Conservation (phyloP, 371 early-diverging fungal species). For the Chytridiales sp. region DNA sequence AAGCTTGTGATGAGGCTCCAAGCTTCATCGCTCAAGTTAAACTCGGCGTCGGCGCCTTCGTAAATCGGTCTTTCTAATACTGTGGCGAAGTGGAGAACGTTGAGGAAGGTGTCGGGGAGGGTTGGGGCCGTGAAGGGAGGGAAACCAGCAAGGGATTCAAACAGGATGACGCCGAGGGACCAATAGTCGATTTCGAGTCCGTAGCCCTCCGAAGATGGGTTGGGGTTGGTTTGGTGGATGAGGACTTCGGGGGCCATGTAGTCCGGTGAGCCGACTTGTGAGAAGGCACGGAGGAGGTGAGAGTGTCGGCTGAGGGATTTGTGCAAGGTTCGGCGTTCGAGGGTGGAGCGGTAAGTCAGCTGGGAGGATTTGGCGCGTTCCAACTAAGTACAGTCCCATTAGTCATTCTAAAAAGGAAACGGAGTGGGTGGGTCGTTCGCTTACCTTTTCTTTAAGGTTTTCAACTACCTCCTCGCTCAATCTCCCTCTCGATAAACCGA, state of each 20-base stretch:
- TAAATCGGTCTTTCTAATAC: slow-evolving; percentile 72
- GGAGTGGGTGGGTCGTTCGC: neutral
- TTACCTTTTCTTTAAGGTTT: slow-evolving; percentile 54
- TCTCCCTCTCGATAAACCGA: slow-evolving; percentile 83
- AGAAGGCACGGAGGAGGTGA: slow-evolving; percentile 54
- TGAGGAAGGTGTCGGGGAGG: slow-evolving; percentile 77
- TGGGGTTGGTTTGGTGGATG: slow-evolving; percentile 39
- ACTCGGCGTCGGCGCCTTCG: slow-evolving; percentile 67
- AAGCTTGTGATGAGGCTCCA: slow-evolving; percentile 71
- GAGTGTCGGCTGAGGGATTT: slow-evolving; percentile 31
- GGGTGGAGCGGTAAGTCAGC: slow-evolving; percentile 42
- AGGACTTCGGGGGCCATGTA: slow-evolving; percentile 80
- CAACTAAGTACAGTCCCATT: slow-evolving; percentile 35
- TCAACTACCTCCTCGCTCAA: slow-evolving; percentile 62
- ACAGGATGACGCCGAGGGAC: slow-evolving; percentile 88
- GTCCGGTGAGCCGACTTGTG: slow-evolving; percentile 80
- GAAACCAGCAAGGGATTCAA: slow-evolving; percentile 76
- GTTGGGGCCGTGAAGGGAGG: slow-evolving; percentile 78
- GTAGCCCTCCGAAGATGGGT: slow-evolving; percentile 58
- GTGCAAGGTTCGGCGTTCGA: slow-evolving; percentile 56
- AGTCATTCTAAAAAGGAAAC: neutral
- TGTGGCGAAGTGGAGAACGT: slow-evolving; percentile 76
- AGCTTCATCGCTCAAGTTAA: slow-evolving; percentile 68
- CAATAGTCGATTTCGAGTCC: slow-evolving; percentile 82
- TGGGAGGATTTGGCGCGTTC: slow-evolving; percentile 57